A percentile compares a stretch with the other conserved stretches of the same genome.
Conservation (phyloP, 1,284 basidiomycete genomes). For the Exobasidium cylindrosporum region DNA sequence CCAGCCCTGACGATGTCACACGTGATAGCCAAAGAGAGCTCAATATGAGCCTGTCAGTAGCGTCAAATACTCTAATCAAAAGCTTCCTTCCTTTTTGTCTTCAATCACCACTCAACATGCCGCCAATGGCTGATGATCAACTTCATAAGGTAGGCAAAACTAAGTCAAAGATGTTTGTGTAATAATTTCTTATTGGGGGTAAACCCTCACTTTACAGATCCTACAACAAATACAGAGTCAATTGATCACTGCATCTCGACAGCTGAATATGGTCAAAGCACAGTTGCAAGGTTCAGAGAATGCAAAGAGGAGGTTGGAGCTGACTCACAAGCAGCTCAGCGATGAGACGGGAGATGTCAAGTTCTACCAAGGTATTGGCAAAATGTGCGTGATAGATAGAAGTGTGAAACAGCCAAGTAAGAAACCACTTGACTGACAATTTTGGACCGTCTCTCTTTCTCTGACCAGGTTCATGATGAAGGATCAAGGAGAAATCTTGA, state of each 20-base stretch:
- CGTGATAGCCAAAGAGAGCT: too few species aligned
- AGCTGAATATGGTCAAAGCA: constrained; percentile 17
- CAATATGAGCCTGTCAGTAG: too few species aligned
- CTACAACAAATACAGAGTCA: constrained; percentile 21
- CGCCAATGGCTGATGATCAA: constrained; percentile 13
- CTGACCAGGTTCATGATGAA: constrained; percentile 4
- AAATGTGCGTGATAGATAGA: constrained; percentile 18
- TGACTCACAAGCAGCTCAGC: constrained; percentile 17
- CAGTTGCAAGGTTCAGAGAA: constrained; percentile 15
- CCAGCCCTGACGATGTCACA: too few species aligned
- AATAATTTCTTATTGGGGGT: neutral
- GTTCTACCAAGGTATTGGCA: constrained; percentile 19
- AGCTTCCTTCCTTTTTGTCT: neutral
- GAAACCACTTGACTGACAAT: neutral
- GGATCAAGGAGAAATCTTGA: neutral
- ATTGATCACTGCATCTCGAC: constrained; percentile 14
- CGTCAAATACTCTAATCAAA: too few species aligned
- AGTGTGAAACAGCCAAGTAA: constrained; percentile 10
- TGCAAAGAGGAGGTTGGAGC: constrained; percentile 7
- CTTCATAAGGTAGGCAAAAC: constrained; percentile 16
- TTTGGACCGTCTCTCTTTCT: neutral
- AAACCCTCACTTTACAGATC: constrained; percentile 6
- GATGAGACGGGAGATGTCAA: constrained; percentile 8
- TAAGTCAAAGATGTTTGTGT: neutral
- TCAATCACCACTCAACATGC: neutral